Evolutionary conservation across 768 basidiomycete genomes (phyloP).

Genomic region (Kwoniella heveanensis): DNA sequence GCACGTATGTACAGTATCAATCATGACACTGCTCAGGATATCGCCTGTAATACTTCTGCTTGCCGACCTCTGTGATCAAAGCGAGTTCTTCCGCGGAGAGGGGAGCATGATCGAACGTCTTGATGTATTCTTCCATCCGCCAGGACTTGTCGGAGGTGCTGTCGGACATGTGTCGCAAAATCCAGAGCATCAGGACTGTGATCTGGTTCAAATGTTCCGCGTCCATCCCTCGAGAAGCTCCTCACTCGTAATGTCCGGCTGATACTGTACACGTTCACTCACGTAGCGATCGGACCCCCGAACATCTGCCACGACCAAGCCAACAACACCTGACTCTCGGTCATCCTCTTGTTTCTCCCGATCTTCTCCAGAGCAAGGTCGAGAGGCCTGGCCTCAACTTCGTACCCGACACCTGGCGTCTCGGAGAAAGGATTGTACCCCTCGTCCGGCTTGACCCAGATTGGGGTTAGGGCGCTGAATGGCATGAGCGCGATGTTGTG

Average conservation of each 20-base stretch:
- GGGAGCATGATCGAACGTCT: not conserved
- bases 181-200: no score
- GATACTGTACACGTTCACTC: no score
- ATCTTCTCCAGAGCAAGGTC: conserved; percentile 4
- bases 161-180: no score
- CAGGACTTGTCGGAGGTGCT: not conserved
- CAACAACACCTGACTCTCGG: conserved; percentile 42
- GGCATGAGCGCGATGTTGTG: conserved; percentile 48
- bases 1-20: no score
- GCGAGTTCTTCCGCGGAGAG: not conserved
- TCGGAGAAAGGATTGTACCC: conserved; percentile 34
- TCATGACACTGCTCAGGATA: no score
- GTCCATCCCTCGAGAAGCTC: no score
- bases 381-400: no score
- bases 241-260: no score
- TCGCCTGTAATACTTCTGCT: conserved; percentile 1
- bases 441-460: conserved; percentile 16
- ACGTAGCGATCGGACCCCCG: conserved; percentile 40
- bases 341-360: conserved; percentile 23
- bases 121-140: not conserved
- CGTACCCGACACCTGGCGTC: conserved; percentile 16
- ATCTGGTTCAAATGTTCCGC: no score
- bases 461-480: conserved; percentile 44
- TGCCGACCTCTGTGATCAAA: not conserved
- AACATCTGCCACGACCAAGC: conserved; percentile 40